Base-by-base conservation (phyloP, 352 stramenopile genomes). In the Pythium grandisporangium region DNA sequence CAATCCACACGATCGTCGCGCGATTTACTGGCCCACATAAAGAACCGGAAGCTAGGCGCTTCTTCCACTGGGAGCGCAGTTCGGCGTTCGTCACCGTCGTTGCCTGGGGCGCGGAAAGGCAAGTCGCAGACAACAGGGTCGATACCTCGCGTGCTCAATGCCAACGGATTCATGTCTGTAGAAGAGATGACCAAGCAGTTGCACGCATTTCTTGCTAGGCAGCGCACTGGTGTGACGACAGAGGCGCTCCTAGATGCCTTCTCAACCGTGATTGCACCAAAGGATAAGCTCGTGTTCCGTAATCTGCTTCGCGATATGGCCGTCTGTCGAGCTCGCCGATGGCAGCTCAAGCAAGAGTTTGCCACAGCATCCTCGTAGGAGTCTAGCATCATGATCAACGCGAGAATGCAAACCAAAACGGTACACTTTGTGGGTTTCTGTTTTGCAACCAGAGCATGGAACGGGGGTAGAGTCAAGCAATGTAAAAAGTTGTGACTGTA, bases 191-290 rank as follows among this genome's bases (percentile, higher is more conserved):
- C 73, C 12, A 74, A 65, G 51, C 65, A 81, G 30, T 64, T 98
- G 40, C 72, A 84, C 48, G 66, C 79, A 11, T 97, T 94, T 52
- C 66, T 98, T 17, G 53, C 55, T 1, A 25, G 63, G 22, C 45
- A 42, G 13, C 45, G 40, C 39, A 48, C 63, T 23, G 85, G 84
- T 5, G 82, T 86, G 17, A 91, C 88, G 30, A 97, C 89, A 1
- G 77, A 95, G 45, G 61, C 93, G 41, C 66, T 98, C 23, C 60
- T 97, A 6, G 71, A 89, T 12, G 66, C 70, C 44, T 98, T 97
- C 53, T 76, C 55, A 19, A 57, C 78, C 14, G 61, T 97, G 19
- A 63, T 93, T 11, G 70, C 82, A 21, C 66, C 67, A n/a, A 86
- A 92, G 47, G 79, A 95, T 61, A 95, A 95, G 46, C 62, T 92